Evolutionary conservation across 805 yeast genomes (phyloP), one percentile per base, ranked within the genome.

Genomic region (Wickerhamiella australiensis): DNA sequence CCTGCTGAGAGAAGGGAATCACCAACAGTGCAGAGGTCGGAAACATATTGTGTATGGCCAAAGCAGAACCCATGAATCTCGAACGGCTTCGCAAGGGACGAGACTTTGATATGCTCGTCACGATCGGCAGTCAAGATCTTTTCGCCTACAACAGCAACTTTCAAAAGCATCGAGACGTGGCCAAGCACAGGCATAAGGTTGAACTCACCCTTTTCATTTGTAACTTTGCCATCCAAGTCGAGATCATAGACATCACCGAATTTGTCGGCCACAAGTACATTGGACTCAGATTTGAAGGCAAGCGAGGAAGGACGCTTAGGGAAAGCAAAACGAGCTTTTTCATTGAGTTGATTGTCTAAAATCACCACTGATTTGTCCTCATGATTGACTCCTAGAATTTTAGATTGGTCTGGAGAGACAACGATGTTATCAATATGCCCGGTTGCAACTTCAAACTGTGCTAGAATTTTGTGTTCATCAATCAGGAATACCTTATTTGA

Each of bases 141-240:
- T 52, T 75, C 74, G 7, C 71, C 74, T 41, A 65, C 62, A 2
- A 59, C 57, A 11, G 73, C 69, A 23, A 79, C 68, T 54, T 80
- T 86, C n/a, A 94, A 83, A 53, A 92, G 74, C 96, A 92, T 86
- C 2, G 96, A 88, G 4, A 92, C 97, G 65, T 92, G 99, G 6
- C 99, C 99, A 49, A 90, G 68, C 5, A 90, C 72, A 2, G 96
- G 96, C 35, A 69, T 74, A 41, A 77, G 63, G 26, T 58, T 57
- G n/a, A 59, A 57, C 46, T 63, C 65, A 1, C 67, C 63, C 43
- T 52, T 49, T 13, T 47, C 56, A 35, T 54, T 50, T 1, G 49
- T 42, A 11, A 52, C 54, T 17, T 43, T 52, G 3, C 63, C 57
- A 12, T 62, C 61, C 35, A 85, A 69, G 1, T 73, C 64, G 7